These are phyloP conservation scores for Xylaria sp. DNA, from an alignment of 2,329 filamentous ascomycete species.

Conservation along the genomic window DNA sequence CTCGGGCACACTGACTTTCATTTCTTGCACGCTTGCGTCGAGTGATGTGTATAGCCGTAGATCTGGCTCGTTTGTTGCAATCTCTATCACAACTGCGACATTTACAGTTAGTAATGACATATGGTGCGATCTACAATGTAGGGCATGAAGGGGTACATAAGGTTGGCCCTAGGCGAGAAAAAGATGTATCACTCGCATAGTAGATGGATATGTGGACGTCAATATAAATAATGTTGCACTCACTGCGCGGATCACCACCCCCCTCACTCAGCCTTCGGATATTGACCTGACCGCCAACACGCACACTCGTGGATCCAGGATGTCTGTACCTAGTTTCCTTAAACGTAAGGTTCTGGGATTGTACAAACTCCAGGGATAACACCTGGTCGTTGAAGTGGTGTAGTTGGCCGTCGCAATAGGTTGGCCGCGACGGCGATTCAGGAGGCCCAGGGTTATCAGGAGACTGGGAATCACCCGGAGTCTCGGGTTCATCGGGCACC, in stretches of 20 bases:
- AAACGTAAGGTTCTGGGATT: constrained; percentile 54
- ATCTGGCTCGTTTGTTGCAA: constrained; percentile 58
- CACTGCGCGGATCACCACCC: constrained; percentile 47
- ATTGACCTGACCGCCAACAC: constrained; percentile 59
- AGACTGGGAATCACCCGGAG: constrained; percentile 27
- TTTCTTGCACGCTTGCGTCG: constrained; percentile 51
- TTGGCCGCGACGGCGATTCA: constrained; percentile 38
- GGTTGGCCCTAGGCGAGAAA: neutral
- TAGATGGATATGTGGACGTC: neutral
- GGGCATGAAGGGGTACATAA: neutral
- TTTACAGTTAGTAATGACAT: constrained; percentile 2
- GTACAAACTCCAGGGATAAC: constrained; percentile 52
- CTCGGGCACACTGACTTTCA: constrained; percentile 56
- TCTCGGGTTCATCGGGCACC: constrained; percentile 19
- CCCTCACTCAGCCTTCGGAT: constrained; percentile 53
- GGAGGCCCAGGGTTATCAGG: constrained; percentile 33
- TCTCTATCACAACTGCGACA: constrained; percentile 55
- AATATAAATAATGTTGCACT: constrained; percentile 14
- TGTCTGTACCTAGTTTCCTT: constrained; percentile 52
- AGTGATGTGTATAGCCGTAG: constrained; percentile 52
- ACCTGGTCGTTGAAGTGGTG: constrained; percentile 48
- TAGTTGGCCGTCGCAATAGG: constrained; percentile 42
- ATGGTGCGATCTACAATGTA: too few relatives aligned
- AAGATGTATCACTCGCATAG: neutral
- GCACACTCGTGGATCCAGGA: constrained; percentile 49